Conservation (phyloP, 805 yeast genomes). For the Myxozyma monticola region DNA sequence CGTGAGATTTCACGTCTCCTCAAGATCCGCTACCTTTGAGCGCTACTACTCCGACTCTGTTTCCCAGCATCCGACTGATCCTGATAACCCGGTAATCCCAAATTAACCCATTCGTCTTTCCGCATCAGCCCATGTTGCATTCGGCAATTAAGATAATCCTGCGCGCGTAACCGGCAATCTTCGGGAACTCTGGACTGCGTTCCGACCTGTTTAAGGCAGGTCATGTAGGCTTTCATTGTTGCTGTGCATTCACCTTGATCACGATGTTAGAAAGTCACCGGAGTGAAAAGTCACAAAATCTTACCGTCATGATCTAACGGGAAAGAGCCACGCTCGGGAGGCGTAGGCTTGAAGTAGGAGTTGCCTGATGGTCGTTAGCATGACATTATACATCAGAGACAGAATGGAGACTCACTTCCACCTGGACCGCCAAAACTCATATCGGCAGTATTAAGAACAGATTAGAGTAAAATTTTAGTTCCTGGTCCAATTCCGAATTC, state of each 20-base stretch:
- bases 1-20: no score
- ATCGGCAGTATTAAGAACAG: no score
- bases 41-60: no score
- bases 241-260: constrained; percentile 72
- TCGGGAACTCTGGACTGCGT: constrained; percentile 76
- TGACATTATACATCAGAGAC: not conserved
- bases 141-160: constrained; percentile 76
- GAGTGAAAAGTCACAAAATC: no score
- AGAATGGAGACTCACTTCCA: constrained; percentile 8
- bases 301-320: constrained; percentile 80
- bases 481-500: no score
- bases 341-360: constrained; percentile 57
- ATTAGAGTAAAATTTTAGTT: no score
- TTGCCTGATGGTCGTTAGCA: constrained; percentile 7
- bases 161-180: constrained; percentile 82
- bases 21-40: no score
- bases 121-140: constrained; percentile 74
- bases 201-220: constrained; percentile 71
- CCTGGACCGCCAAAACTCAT: constrained; percentile 28
- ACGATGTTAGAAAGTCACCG: no score
- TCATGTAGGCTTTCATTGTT: constrained; percentile 71
- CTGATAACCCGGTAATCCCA: constrained; percentile 54
- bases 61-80: not conserved
- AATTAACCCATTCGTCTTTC: constrained; percentile 56
- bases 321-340: constrained; percentile 96